A percentile compares a stretch with the other conserved stretches of the same genome.
Conservation (phyloP, 2,329 filamentous ascomycete species). For the Pseudofabraea citricarpa region DNA sequence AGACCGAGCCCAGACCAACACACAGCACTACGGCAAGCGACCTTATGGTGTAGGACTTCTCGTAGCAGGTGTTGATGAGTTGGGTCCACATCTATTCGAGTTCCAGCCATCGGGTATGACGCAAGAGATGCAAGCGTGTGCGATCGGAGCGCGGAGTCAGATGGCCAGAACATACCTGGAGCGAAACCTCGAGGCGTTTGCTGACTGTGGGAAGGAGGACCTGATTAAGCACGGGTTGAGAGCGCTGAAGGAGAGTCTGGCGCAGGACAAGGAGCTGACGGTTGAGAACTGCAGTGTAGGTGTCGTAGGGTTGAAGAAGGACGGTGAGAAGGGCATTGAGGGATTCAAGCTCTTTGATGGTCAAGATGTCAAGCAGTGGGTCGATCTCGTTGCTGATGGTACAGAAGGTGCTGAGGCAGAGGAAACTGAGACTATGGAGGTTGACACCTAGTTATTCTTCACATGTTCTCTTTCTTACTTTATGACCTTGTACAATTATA, state of each 20-base stretch:
- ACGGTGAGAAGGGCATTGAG: constrained; percentile 56
- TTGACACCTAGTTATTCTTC: constrained; percentile 30
- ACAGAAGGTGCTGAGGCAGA: constrained; percentile 41
- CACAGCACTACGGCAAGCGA: constrained; percentile 93
- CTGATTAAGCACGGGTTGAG: constrained; percentile 85
- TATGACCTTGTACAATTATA: not conserved
- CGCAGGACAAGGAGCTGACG: constrained; percentile 96
- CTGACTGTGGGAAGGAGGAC: constrained; percentile 71
- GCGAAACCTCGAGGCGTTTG: constrained; percentile 82
- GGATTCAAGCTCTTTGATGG: constrained; percentile 89
- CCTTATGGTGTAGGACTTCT: constrained; percentile 94
- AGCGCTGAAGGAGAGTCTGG: constrained; percentile 90
- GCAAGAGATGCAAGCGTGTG: constrained; percentile 94
- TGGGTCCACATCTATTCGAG: constrained; percentile 93
- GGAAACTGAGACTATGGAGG: constrained; percentile 40
- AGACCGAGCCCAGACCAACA: constrained; percentile 96
- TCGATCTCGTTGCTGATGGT: constrained; percentile 66
- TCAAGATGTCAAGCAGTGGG: constrained; percentile 77
- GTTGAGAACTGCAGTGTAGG: constrained; percentile 95
- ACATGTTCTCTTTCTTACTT: not conserved
- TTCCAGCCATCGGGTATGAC: constrained; percentile 96
- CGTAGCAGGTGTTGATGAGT: constrained; percentile 89
- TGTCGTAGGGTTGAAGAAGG: constrained; percentile 61
- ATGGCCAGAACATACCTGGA: constrained; percentile 98
- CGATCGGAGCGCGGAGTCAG: constrained; percentile 92